Conservation (phyloP, 2,329 filamentous ascomycete species). For the Hirsutella rhossiliensis region DNA sequence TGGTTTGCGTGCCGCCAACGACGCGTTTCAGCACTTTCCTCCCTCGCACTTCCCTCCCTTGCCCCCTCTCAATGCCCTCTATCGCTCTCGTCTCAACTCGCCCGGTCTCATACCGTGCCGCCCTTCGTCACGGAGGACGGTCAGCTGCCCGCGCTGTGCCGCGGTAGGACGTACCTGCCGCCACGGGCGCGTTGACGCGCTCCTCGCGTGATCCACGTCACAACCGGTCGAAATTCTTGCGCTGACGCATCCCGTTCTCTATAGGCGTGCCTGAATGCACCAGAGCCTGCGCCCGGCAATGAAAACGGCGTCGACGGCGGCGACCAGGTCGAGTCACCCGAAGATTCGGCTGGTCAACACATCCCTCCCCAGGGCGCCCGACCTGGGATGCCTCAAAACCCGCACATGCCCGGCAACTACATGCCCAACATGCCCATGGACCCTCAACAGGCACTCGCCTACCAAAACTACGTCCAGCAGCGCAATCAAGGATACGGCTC, state of each 20-base stretch:
- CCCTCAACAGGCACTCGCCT: conserved; percentile 68
- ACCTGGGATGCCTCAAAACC: conserved; percentile 53
- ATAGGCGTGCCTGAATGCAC: conserved; percentile 94
- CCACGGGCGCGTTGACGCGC: too few species aligned
- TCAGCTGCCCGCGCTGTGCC: not conserved
- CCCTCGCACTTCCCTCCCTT: not conserved
- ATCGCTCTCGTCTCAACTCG: not conserved
- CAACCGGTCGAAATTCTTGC: too few species aligned
- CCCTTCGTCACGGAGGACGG: not conserved
- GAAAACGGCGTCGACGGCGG: conserved; percentile 71
- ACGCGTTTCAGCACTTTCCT: not conserved
- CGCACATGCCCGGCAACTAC: conserved; percentile 52
- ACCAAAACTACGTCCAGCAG: conserved; percentile 74
- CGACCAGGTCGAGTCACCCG: conserved; percentile 77
- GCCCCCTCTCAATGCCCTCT: not conserved
- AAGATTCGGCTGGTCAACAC: conserved; percentile 70
- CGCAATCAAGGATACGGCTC: conserved; percentile 58
- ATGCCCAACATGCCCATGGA: conserved; percentile 56
- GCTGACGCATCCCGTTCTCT: conserved; percentile 12
- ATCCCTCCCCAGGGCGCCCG: conserved; percentile 50
- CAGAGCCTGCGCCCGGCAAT: conserved; percentile 70
- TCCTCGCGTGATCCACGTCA: too few species aligned
- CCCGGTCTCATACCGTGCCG: not conserved
- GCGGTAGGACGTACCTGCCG: too few species aligned
- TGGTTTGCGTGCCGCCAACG: not conserved